Evolutionary conservation across 257 asterid species (phyloP).

Genomic region (Solanum tarijense): DNA sequence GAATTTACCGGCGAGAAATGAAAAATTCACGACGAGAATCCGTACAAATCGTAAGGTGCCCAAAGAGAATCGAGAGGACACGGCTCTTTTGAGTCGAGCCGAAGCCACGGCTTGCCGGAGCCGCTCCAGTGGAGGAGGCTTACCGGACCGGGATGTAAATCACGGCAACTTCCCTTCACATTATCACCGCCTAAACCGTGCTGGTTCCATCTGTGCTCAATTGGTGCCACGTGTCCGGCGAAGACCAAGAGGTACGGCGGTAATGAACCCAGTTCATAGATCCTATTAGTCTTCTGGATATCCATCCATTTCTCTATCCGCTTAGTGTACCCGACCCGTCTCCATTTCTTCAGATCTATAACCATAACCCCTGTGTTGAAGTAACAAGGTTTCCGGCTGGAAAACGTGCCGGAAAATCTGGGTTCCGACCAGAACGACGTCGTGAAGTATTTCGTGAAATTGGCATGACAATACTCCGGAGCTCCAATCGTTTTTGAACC

Average conservation of each 20-base stretch:
- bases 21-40: constrained; percentile 22
- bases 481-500: constrained; percentile 78
- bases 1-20: constrained; percentile 50
- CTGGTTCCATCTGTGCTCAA: constrained; percentile 90
- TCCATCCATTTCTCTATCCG: constrained; percentile 95
- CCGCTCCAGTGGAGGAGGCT: constrained; percentile 99
- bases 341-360: constrained; percentile 75
- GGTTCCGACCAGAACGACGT: constrained; percentile 55
- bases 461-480: constrained; percentile 88
- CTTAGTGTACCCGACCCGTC: constrained; percentile 64
- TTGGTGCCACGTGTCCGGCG: constrained; percentile 90
- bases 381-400: constrained; percentile 56
- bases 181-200: constrained; percentile 92
- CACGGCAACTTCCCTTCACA: constrained; percentile 78
- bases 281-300: constrained; percentile 71
- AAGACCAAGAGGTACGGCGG: constrained; percentile 78
- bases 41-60: constrained; percentile 77
- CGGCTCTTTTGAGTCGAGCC: constrained; percentile 68
- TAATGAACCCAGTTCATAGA: constrained; percentile 83
- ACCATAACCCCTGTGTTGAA: constrained; percentile 96
- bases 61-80: constrained; percentile 75
- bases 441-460: constrained; percentile 80
- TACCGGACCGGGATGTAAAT: constrained; percentile 81
- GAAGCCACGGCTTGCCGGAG: constrained; percentile 82
- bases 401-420: constrained; percentile 35